Evolutionary conservation across 2,329 filamentous ascomycete species (phyloP), one percentile per base, ranked within the genome.

Genomic region (Penicillium sumatraense): DNA sequence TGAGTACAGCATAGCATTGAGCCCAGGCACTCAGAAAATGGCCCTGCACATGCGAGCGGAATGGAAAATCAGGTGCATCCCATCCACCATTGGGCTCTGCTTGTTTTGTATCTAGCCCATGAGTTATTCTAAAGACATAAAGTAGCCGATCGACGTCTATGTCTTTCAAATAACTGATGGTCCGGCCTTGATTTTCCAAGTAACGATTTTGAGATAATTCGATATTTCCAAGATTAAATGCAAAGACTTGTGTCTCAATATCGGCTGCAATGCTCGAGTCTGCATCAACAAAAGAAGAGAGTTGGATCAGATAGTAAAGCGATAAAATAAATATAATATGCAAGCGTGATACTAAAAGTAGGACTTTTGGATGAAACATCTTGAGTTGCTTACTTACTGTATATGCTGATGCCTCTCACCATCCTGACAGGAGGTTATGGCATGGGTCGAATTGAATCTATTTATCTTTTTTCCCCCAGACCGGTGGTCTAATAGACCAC

Each of bases 41-140:
- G 0, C 81, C 81, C 54, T 84, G 81, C 18, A 75, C 61, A 47
- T 83, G 81, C 0, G 75, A 75, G 13, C 81, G 75, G 62, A 84
- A 84, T 0, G 81, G 81, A 41, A 84, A 83, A 44, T 78, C 70
- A 1, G 81, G 81, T 1, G 78, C 78, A 63, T 84, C 81, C 81
- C 81, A 83, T 2, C 81, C 81, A 2, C 79, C 79, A 45, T 81
- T 80, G 5, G 72, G 46, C 1, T 68, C 57, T 2, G 80, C 81
- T 1, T 77, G 78, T 2, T 78, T 72, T 8, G 80, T 83, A 3
- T 75, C 76, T 1, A 82, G 60, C 16, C 73, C 69, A 53, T 82
- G 80, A 44, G 73, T 82, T 26, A 68, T 58, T 16, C 80, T 73
- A 67, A 82, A 83, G 60, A 76, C 75, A 66, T 82, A 82, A 16